A percentile compares a stretch with the other conserved stretches of the same genome.
Conservation (phyloP, 2,329 filamentous ascomycete species). For the Alternaria solani region DNA sequence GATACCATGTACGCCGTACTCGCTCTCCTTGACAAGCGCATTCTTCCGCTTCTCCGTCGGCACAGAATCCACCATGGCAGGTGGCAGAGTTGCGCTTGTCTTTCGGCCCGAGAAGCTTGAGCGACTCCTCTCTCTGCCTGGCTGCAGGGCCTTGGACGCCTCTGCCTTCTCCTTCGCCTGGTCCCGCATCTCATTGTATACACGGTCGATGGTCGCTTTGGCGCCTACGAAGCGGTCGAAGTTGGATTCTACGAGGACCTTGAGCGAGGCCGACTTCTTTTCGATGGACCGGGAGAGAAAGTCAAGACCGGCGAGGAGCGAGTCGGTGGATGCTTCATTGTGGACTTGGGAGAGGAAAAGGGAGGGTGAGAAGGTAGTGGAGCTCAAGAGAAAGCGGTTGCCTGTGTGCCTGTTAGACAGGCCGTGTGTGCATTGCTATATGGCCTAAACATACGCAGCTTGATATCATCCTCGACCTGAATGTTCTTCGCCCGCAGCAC, state of each 20-base stretch:
- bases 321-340: constrained; percentile 81
- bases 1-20: constrained; percentile 63
- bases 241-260: constrained; percentile 95
- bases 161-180: constrained; percentile 65
- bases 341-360: constrained; percentile 94
- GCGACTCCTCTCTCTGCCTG: constrained; percentile 73
- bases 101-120: constrained; percentile 64
- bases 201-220: constrained; percentile 97
- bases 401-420: constrained; percentile 56
- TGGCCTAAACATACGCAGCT: constrained; percentile 69
- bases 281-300: constrained; percentile 91
- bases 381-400: constrained; percentile 93
- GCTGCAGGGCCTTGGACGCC: constrained; percentile 52
- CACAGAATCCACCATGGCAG: constrained; percentile 43
- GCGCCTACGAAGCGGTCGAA: constrained; percentile 98
- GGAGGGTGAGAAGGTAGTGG: constrained; percentile 91
- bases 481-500: constrained; percentile 79
- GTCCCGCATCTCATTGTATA: constrained; percentile 92
- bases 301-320: constrained; percentile 81
- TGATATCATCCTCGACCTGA: constrained; percentile 82
- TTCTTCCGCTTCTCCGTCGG: constrained; percentile 77
- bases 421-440: constrained; percentile 6
- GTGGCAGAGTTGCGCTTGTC: constrained; percentile 42
- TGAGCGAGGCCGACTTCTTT: constrained; percentile 95
- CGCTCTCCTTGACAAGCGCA: constrained; percentile 86